Percentiles rank a stretch among this genome's conserved stretches.
phyloP scores from a whole-genome alignment of 805 yeast species.

The Candida ascalaphidarum region DNA sequence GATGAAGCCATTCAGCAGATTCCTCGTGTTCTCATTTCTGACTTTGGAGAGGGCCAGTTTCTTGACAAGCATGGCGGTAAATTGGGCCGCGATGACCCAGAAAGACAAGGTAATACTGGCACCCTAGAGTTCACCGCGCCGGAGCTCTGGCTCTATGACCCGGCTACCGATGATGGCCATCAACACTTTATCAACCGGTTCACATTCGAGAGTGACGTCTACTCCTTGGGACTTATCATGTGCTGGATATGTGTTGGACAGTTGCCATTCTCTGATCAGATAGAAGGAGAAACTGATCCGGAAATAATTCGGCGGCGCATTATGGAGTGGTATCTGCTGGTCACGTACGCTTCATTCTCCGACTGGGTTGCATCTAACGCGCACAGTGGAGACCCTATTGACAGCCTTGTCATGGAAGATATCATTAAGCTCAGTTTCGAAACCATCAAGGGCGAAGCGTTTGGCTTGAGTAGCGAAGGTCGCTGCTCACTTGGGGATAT shows the following conservation, averaged over 20 bases:
- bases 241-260: constrained; percentile 64
- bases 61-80: constrained; percentile 40
- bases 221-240: constrained; percentile 77
- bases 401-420: constrained; percentile 2
- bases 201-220: constrained; percentile 67
- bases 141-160: constrained; percentile 42
- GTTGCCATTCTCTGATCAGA: constrained; percentile 43
- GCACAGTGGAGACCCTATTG: background rate
- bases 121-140: constrained; percentile 88
- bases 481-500: background rate
- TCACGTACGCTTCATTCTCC: constrained; percentile 11
- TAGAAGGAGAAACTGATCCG: constrained; percentile 17
- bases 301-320: constrained; percentile 17
- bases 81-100: constrained; percentile 19
- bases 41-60: constrained; percentile 82
- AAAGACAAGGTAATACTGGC: constrained; percentile 79
- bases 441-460: constrained; percentile 20
- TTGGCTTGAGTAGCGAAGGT: background rate
- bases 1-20: constrained; percentile 17
- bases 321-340: constrained; percentile 19
- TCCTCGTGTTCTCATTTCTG: constrained; percentile 75
- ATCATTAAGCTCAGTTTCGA: constrained; percentile 15
- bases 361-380: constrained; percentile 19
- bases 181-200: constrained; percentile 44
- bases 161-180: constrained; percentile 14